phyloP scores from a whole-genome alignment of 805 yeast species.

The Ogataea thermomethanolica region DNA sequence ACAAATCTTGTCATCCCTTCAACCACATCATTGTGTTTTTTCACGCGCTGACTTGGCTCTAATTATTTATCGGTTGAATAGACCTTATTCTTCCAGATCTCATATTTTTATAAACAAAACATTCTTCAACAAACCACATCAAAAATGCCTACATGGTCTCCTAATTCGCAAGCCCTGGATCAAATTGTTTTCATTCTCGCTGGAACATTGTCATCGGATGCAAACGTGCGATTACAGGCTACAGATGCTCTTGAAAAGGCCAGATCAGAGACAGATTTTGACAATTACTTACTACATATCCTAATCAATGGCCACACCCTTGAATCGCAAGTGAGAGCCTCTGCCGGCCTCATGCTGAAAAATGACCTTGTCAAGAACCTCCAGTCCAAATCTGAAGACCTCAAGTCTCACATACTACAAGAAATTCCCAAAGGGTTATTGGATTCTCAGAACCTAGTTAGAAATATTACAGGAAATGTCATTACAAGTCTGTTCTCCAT shows the following conservation, averaged over 20 bases:
- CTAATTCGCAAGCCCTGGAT: slow-evolving; percentile 56
- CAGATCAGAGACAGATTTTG: slow-evolving; percentile 67
- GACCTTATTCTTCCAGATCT: not conserved
- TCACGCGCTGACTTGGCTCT: not conserved
- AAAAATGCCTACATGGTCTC: slow-evolving; percentile 52
- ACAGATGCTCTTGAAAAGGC: slow-evolving; percentile 72
- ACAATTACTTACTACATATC: slow-evolving; percentile 72
- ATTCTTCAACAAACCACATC: not conserved
- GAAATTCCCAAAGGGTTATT: slow-evolving; percentile 46
- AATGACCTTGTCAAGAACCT: slow-evolving; percentile 55
- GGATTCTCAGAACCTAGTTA: slow-evolving; percentile 55
- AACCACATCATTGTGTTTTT: not conserved
- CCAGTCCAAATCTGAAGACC: slow-evolving; percentile 26
- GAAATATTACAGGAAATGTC: slow-evolving; percentile 89
- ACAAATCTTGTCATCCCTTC: not conserved
- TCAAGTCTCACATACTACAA: slow-evolving; percentile 34
- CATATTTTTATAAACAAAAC: slow-evolving; percentile 1
- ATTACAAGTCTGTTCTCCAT: slow-evolving; percentile 74
- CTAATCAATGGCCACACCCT: slow-evolving; percentile 52
- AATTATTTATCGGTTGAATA: too few relatives aligned
- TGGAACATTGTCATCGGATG: slow-evolving; percentile 65
- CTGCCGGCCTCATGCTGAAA: slow-evolving; percentile 84
- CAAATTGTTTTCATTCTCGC: slow-evolving; percentile 65
- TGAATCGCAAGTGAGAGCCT: slow-evolving; percentile 65
- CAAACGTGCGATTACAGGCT: slow-evolving; percentile 57